A percentile compares a stretch with the other conserved stretches of the same genome.
Evolutionary conservation across 495 filamentous ascomycete species (phyloP).

Genomic region (Penicillium tannophilum): DNA sequence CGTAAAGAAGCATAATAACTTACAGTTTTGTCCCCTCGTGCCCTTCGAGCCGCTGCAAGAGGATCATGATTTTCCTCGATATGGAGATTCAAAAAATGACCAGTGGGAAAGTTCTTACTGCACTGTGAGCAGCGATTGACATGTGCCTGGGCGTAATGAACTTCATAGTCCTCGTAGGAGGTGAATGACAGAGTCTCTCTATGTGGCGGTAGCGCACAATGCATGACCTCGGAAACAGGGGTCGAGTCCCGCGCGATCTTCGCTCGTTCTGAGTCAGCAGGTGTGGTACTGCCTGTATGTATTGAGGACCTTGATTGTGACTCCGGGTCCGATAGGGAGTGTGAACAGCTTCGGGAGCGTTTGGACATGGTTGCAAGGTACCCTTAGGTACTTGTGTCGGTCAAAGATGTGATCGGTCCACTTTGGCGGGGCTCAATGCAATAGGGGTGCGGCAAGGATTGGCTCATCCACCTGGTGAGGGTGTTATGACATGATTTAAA

Average conservation of each 20-base stretch:
- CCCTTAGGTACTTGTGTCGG: constrained; percentile 10
- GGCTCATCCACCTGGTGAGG: not conserved
- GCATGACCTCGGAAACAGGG: constrained; percentile 54
- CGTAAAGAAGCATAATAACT: constrained; percentile 26
- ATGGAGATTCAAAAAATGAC: constrained; percentile 75
- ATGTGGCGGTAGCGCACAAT: constrained; percentile 81
- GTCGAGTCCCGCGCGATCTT: constrained; percentile 31
- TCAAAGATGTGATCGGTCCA: constrained; percentile 21
- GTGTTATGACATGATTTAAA: not conserved
- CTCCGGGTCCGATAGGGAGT: constrained; percentile 28
- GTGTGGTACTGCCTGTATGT: constrained; percentile 17
- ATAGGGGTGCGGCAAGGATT: constrained; percentile 1
- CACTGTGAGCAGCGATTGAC: constrained; percentile 84
- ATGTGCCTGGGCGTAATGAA: constrained; percentile 81
- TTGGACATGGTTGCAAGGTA: constrained; percentile 54
- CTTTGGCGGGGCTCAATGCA: constrained; percentile 27
- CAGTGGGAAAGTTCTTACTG: constrained; percentile 73
- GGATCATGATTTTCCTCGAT: constrained; percentile 93
- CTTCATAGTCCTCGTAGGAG: constrained; percentile 80
- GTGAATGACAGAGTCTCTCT: constrained; percentile 65
- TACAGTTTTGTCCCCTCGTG: constrained; percentile 85
- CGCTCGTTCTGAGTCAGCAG: constrained; percentile 21
- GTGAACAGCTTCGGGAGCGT: constrained; percentile 57
- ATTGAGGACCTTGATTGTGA: constrained; percentile 26
- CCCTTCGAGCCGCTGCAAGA: constrained; percentile 66